Conservation (phyloP, 2,329 filamentous ascomycete species). For the Coleophoma crateriformis region DNA sequence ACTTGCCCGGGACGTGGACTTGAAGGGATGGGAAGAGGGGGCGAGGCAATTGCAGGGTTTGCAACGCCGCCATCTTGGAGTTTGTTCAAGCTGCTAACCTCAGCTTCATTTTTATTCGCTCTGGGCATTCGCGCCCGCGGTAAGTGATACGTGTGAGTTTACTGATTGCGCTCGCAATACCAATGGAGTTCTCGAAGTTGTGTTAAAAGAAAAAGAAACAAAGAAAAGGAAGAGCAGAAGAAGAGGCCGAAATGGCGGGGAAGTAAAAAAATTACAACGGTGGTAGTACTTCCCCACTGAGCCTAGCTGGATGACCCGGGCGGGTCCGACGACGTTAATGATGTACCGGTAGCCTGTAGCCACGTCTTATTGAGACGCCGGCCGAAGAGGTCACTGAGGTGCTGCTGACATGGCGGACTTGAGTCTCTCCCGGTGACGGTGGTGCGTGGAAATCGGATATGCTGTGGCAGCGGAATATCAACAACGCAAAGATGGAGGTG, state of each 20-base stretch:
- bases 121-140: slow-evolving; percentile 25
- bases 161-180: background rate
- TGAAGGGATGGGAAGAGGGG: slow-evolving; percentile 11
- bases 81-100: slow-evolving; percentile 34
- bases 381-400: background rate
- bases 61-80: slow-evolving; percentile 16
- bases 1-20: slow-evolving; percentile 8
- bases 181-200: background rate
- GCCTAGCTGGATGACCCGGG: background rate
- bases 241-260: background rate
- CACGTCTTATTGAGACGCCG: background rate
- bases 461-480: too few species aligned
- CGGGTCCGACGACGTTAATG: background rate
- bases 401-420: background rate
- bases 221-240: background rate
- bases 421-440: background rate
- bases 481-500: too few species aligned
- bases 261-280: background rate
- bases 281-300: background rate
- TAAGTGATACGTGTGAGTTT: background rate
- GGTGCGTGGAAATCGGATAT: too few species aligned
- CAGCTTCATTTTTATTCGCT: slow-evolving; percentile 25
- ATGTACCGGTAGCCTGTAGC: background rate
- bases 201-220: background rate
- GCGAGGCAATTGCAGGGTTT: background rate